These are phyloP conservation scores for Penicillium sp. DNA, from an alignment of 2,329 filamentous ascomycete species.

Conservation along the genomic window DNA sequence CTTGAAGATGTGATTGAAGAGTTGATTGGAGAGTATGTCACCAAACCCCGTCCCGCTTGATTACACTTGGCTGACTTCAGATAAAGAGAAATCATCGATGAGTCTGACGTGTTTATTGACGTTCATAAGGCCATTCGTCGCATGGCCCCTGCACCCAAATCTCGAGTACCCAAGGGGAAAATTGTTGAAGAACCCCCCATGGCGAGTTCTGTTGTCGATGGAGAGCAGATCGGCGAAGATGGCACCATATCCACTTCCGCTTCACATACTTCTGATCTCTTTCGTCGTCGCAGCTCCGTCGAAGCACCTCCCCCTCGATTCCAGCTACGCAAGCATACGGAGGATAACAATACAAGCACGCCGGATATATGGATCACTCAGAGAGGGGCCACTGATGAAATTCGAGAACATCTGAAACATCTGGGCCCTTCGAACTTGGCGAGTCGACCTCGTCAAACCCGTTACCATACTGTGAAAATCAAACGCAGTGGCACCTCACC, in stretches of 20 bases:
- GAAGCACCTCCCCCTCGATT: conserved; percentile 42
- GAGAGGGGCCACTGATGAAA: conserved; percentile 54
- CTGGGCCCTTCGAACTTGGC: conserved; percentile 65
- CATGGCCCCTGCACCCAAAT: conserved; percentile 78
- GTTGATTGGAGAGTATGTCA: conserved; percentile 87
- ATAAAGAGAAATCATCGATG: conserved; percentile 89
- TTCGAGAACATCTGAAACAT: conserved; percentile 62
- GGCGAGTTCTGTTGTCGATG: conserved; percentile 29
- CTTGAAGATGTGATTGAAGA: conserved; percentile 98
- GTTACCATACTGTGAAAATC: conserved; percentile 65
- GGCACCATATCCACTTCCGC: conserved; percentile 37
- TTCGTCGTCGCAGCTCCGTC: conserved; percentile 35
- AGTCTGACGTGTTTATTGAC: conserved; percentile 97
- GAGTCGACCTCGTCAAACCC: conserved; percentile 59
- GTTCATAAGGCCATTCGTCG: conserved; percentile 97
- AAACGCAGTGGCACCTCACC: conserved; percentile 54
- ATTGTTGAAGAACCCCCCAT: conserved; percentile 51
- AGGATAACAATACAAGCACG: conserved; percentile 28
- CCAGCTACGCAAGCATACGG: conserved; percentile 39
- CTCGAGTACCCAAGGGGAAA: conserved; percentile 61
- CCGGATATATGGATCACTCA: conserved; percentile 43
- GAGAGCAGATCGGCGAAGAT: conserved; percentile 48
- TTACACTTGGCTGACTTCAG: background rate
- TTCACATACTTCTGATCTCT: conserved; percentile 20
- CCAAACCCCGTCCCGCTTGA: background rate